phyloP scores from a whole-genome alignment of 441 rosid genomes.

The Eutrema salsugineum region DNA sequence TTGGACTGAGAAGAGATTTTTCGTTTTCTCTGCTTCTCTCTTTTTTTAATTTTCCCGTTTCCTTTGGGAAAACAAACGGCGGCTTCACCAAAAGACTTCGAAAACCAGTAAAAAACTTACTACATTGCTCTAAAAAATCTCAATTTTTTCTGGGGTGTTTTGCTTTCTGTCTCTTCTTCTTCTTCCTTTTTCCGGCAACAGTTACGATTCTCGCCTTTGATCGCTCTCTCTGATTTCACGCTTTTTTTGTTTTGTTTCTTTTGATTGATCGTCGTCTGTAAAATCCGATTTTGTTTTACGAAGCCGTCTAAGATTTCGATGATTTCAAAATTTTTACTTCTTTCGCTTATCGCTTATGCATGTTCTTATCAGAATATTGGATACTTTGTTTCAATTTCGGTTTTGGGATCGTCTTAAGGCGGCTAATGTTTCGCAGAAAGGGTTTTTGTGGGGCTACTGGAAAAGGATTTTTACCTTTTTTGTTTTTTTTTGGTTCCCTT shows the following conservation, averaged over 20 bases:
- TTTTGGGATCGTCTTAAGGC: neutral
- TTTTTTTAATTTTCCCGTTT: constrained; percentile 2
- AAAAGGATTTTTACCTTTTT: neutral
- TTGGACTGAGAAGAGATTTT: constrained; percentile 9
- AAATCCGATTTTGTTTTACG: neutral
- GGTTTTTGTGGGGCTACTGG: neutral
- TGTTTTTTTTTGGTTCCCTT: neutral
- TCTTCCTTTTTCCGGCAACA: constrained; percentile 4
- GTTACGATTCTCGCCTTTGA: neutral
- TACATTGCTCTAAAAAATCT: constrained; percentile 18
- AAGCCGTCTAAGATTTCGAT: neutral
- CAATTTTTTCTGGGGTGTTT: neutral
- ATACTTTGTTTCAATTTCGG: neutral
- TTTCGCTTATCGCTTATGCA: constrained; percentile 18
- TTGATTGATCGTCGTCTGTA: neutral
- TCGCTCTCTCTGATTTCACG: neutral
- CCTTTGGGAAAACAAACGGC: constrained; percentile 26
- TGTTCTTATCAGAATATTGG: constrained; percentile 3
- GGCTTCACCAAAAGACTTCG: constrained; percentile 18
- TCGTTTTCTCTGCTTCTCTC: constrained; percentile 14
- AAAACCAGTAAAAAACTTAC: constrained; percentile 15
- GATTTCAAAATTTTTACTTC: neutral
- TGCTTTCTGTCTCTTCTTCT: neutral
- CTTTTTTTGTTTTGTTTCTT: neutral
- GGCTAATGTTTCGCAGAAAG: neutral